These are phyloP conservation scores for Hygrocybe coccinea DNA, from an alignment of 768 basidiomycete genomes.

Conservation along the genomic window DNA sequence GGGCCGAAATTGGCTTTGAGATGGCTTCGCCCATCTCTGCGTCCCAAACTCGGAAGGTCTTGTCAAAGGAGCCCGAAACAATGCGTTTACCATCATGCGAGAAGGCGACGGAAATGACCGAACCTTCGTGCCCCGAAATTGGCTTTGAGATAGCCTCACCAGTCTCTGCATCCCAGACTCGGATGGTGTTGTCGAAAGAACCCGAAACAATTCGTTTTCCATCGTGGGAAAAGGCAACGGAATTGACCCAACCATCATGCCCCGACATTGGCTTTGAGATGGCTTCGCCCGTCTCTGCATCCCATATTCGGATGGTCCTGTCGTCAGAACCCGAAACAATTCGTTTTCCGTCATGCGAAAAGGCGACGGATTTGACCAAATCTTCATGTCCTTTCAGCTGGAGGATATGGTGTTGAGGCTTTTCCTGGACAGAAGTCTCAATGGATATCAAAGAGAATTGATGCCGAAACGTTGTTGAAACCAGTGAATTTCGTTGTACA, in stretches of 20 bases:
- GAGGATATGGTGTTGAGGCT: not conserved
- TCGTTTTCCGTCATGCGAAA: conserved; percentile 3
- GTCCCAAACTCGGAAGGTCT: not conserved
- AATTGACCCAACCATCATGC: not conserved
- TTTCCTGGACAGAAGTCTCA: not conserved
- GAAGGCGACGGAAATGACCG: conserved; percentile 20
- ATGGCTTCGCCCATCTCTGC: not conserved
- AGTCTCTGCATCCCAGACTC: not conserved
- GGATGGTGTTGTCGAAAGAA: not conserved
- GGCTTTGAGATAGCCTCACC: not conserved
- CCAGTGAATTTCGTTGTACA: not conserved
- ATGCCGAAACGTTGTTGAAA: not conserved
- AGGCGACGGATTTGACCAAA: conserved; percentile 1
- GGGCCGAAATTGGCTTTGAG: not conserved
- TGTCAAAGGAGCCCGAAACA: conserved; percentile 17
- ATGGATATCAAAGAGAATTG: not conserved
- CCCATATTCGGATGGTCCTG: conserved; percentile 5
- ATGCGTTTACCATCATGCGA: conserved; percentile 22
- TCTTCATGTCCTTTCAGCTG: not conserved
- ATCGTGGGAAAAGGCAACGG: conserved; percentile 6
- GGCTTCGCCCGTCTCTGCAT: conserved; percentile 2
- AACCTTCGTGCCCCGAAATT: not conserved
- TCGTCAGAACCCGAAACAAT: conserved; percentile 7
- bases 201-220: not conserved
- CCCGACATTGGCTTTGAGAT: not conserved